Evolutionary conservation across 2,329 filamentous ascomycete species (phyloP), one percentile per base, ranked within the genome.

Genomic region (Xylariales sp.): DNA sequence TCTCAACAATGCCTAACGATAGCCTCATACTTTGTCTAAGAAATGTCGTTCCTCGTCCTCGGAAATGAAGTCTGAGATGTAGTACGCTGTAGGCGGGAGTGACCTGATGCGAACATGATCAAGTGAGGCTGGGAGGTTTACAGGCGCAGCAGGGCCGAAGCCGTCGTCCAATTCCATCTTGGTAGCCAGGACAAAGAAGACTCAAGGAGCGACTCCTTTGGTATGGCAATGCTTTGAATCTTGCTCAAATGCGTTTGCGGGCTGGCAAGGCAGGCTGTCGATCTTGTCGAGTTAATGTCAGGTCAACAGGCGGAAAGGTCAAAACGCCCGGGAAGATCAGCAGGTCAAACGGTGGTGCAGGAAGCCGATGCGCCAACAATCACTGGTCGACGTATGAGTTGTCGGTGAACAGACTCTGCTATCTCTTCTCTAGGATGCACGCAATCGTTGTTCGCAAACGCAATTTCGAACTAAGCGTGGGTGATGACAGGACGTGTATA

Each of bases 41-140:
- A 96, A 76, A 6, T 66, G 56, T 22, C 68, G 60, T 65, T 95
- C 88, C 63, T 96, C 89, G 32, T 83, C 77, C 41, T 70, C 62
- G 4, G 76, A 84, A 59, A 97, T 84, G 66, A 96, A 96, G 59
- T 90, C 72, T 6, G 88, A 75, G 43, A 96, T 84, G 65, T 97
- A 96, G 68, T 84, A 95, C 40, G 88, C 86, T 24, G 74, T 67
- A 1, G 73, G 59, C 4, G 86, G 84, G 2, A 89, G 69, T 22
- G 54, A 54, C 6, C 61, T 47, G 45, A 90, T 74, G 49, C 63
- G 69, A 40, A 63, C 68, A 25, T 70, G 59, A 35, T 79, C 70
- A 19, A 83, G 70, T 31, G 61, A 70, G 27, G 60, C 45, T 14
- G 77, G 74, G 33, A 78, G 61, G 4, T 33, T 46, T 19, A 31